Base-by-base conservation (phyloP, 352 stramenopile genomes). In the Globisporangium heterothallicum region DNA sequence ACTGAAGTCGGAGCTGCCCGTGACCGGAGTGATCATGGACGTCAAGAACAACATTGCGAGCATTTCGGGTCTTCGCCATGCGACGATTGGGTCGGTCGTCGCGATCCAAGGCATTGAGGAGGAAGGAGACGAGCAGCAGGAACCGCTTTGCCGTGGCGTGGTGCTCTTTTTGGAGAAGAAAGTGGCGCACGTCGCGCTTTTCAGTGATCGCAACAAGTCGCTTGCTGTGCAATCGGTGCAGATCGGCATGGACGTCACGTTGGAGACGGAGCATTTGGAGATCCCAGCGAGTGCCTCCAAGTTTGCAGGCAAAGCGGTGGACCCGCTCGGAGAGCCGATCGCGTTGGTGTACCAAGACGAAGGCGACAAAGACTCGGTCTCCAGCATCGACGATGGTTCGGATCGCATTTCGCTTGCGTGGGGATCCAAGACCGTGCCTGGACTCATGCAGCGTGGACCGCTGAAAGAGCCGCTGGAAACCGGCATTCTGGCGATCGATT, bases 21-120 rank as follows among this genome's bases (percentile, higher is more conserved):
- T 84, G 16, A 53, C 42, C 13, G 81, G 81, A 38, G 64, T 79
- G 6, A 64, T 92, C 26, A 66, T 90, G 46, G 68, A 81, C 58
- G 61, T 92, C 16, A 78, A 85, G 61, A 87, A 86, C 63, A 66
- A 71, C 26, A 70, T 92, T 21, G 81, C 77, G 32, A 79, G 68
- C 44, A 74, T 92, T 53, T 90, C 81, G 26, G 81, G 81, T 0
- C 66, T 92, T 46, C 76, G 78, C 19, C 69, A 86, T 58, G 81
- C 78, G 30, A 78, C 77, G 14, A 74, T 88, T 29, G 78, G 80
- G 53, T 88, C 78, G n/a, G 70, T 87, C 27, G 68, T 92, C 30
- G 54, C 67, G 18, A 56, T 92, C 12, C 40, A 19, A 62, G 8
- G 34, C 6, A 38, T 43, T 1, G 26, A 44, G 1, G 38, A 40